Conservation (phyloP, 768 basidiomycete genomes). For the Lactarius sp. region DNA sequence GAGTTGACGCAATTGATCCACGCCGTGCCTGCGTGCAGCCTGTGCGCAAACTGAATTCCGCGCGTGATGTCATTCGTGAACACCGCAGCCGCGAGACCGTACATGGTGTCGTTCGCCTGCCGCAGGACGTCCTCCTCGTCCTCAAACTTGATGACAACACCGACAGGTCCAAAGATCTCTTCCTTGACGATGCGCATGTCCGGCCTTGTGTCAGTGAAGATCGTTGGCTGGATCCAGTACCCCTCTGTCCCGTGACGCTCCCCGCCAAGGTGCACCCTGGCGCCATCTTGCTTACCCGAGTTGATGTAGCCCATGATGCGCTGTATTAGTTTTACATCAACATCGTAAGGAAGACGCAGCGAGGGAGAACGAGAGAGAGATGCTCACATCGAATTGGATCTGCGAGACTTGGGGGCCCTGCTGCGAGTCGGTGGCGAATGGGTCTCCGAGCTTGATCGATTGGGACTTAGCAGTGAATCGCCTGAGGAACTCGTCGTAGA, state of each 20-base stretch:
- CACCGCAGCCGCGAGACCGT: slow-evolving; percentile 84
- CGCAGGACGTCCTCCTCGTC: slow-evolving; percentile 55
- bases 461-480: slow-evolving; percentile 51
- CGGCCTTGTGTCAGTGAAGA: slow-evolving; percentile 53
- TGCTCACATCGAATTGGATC: slow-evolving; percentile 61
- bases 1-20: slow-evolving; percentile 50
- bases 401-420: slow-evolving; percentile 81
- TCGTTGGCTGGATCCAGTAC: slow-evolving; percentile 57
- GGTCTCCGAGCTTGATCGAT: slow-evolving; percentile 61
- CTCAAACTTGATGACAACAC: slow-evolving; percentile 63
- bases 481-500: slow-evolving; percentile 74
- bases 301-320: slow-evolving; percentile 60
- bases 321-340: slow-evolving; percentile 28
- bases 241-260: slow-evolving; percentile 50
- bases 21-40: slow-evolving; percentile 74
- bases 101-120: slow-evolving; percentile 79
- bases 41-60: slow-evolving; percentile 66
- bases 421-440: slow-evolving; percentile 52
- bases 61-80: slow-evolving; percentile 76
- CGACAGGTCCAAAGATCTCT: slow-evolving; percentile 64
- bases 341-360: neutral
- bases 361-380: neutral
- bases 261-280: slow-evolving; percentile 52
- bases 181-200: slow-evolving; percentile 55
- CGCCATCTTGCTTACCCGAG: slow-evolving; percentile 53